Percentiles rank a stretch among this genome's conserved stretches.
phyloP scores from a whole-genome alignment of 2,329 filamentous ascomycete genomes.

The Aschersonia sp. region DNA sequence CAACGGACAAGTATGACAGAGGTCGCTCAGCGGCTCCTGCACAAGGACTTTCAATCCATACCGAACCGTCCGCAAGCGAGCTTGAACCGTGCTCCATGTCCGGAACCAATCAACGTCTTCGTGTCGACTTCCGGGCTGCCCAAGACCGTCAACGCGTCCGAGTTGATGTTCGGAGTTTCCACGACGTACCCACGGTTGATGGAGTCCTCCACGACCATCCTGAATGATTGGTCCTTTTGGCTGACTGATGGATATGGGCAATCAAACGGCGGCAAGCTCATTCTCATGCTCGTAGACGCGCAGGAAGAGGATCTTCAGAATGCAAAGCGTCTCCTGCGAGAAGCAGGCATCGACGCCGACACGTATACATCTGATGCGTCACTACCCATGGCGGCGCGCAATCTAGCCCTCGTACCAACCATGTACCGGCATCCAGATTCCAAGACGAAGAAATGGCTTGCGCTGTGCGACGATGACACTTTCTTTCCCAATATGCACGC shows the following conservation, averaged over 20 bases:
- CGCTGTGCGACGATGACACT: constrained; percentile 49
- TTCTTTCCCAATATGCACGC: constrained; percentile 45
- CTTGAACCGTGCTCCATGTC: constrained; percentile 25
- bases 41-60: constrained; percentile 32
- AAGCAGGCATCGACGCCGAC: constrained; percentile 39
- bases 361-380: constrained; percentile 34
- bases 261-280: constrained; percentile 39
- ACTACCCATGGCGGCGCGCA: constrained; percentile 38
- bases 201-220: constrained; percentile 30
- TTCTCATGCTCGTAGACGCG: constrained; percentile 37
- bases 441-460: constrained; percentile 38
- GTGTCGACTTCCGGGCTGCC: constrained; percentile 20
- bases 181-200: constrained; percentile 39
- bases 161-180: constrained; percentile 43
- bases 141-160: constrained; percentile 33
- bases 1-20: constrained; percentile 33
- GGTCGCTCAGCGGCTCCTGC: constrained; percentile 19
- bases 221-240: constrained; percentile 45
- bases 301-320: constrained; percentile 31
- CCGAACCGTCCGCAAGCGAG: constrained; percentile 19
- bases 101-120: constrained; percentile 31
- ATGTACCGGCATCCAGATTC: constrained; percentile 36
- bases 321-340: constrained; percentile 25
- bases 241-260: constrained; percentile 37
- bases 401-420: constrained; percentile 36